Evolutionary conservation across 1,284 basidiomycete species (phyloP), one percentile per base, ranked within the genome.

Genomic region (Ceratobasidium sp.): DNA sequence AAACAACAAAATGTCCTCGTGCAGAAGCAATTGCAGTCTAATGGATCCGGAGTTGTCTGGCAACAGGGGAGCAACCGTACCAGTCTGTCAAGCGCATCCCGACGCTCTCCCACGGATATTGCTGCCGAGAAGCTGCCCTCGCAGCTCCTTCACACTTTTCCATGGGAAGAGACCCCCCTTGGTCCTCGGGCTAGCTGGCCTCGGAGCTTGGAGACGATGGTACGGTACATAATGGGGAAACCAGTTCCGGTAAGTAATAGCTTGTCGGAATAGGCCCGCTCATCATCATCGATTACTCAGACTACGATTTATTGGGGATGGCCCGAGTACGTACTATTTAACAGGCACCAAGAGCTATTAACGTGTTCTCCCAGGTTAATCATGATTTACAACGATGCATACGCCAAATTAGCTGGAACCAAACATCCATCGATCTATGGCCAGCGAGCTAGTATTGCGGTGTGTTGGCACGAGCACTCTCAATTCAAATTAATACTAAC

Each of bases 351-450:
- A 54, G 7, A 2, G 35, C n/a, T 40, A 12, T 20, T 53, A 22
- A 38, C 20, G 43, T 3, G 3, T 38, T 13, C 25, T 29, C 67
- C 34, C 32, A 57, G 70, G 22, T 40, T 65, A 22, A 49, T 70
- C 5, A 50, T 72, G 31, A 50, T 72, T 35, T 72, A 72, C 53
- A 72, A 72, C 40, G 69, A 62, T 45, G 49, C 71, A n/a, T 72
- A 72, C 38, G 71, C 69, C 13, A 35, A 22, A 17, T 47, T 72
- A 34, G 58, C 57, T 4, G 71, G 71, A 17, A 53, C 49, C 2
- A 72, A 72, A 50, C 71, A 72, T 25, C 71, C 71, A 5, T 52
- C 27, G 17, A 47, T 70, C 13, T 72, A 67, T 38, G 71, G 60
- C 22, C 58, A 70, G 40, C 32, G 43, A 22, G 71, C 69, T 6